Conservation (phyloP, 2,329 filamentous ascomycete species). For the Trichoderma sp. region DNA sequence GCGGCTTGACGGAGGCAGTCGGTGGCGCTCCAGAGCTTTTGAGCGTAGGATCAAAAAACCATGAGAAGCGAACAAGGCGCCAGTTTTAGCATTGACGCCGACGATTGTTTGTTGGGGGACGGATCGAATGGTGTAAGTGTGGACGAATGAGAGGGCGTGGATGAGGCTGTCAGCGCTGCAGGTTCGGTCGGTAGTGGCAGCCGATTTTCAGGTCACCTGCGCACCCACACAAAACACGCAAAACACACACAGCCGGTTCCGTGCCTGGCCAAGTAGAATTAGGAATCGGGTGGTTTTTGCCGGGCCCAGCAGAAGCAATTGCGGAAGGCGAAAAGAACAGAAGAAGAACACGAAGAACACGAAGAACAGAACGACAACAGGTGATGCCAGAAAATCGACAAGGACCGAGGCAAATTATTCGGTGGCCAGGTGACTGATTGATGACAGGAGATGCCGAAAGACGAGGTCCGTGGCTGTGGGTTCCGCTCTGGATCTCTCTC, state of each 20-base stretch:
- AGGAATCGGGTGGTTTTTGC: neutral
- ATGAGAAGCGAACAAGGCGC: conserved; percentile 19
- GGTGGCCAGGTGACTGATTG: conserved; percentile 14
- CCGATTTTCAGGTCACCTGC: conserved; percentile 29
- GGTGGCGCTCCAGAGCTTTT: conserved; percentile 1
- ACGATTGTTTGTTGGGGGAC: conserved; percentile 8
- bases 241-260: conserved; percentile 1
- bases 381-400: neutral
- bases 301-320: conserved; percentile 4
- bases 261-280: conserved; percentile 22
- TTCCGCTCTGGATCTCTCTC: conserved; percentile 18
- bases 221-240: conserved; percentile 27
- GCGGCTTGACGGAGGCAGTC: conserved; percentile 20
- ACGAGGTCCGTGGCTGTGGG: conserved; percentile 18
- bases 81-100: conserved; percentile 1
- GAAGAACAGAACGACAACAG: neutral
- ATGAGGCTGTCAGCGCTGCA: conserved; percentile 21
- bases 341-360: neutral
- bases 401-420: conserved; percentile 20
- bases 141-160: conserved; percentile 27
- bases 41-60: conserved; percentile 4
- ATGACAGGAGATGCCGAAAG: conserved; percentile 27
- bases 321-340: neutral
- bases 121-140: conserved; percentile 22
- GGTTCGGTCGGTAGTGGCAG: conserved; percentile 26